A percentile compares a stretch with the other conserved stretches of the same genome.
phyloP scores from a whole-genome alignment of 2,329 filamentous ascomycete species.

The Fusarium caatingaense region DNA sequence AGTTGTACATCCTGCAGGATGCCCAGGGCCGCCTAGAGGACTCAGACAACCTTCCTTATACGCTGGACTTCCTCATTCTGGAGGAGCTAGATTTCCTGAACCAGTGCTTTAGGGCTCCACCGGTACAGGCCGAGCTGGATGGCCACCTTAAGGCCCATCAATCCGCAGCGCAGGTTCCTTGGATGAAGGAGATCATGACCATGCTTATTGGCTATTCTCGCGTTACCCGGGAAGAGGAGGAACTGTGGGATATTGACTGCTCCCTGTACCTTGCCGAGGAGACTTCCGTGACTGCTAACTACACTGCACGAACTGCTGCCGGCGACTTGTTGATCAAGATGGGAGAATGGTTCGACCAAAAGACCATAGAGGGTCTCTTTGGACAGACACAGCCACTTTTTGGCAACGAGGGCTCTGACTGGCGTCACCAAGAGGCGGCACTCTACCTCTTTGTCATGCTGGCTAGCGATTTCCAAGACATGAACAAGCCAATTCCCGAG shows the following conservation, averaged over 20 bases:
- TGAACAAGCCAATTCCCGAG: slow-evolving; percentile 75
- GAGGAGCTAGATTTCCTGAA: slow-evolving; percentile 97
- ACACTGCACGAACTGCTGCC: slow-evolving; percentile 91
- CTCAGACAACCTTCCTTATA: slow-evolving; percentile 91
- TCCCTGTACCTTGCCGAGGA: slow-evolving; percentile 96
- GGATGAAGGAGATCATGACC: slow-evolving; percentile 90
- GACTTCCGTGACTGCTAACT: slow-evolving; percentile 93
- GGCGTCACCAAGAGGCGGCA: slow-evolving; percentile 79
- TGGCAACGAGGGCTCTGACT: slow-evolving; percentile 60
- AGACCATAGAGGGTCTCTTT: slow-evolving; percentile 81
- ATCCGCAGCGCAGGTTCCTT: slow-evolving; percentile 73
- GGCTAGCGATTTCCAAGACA: slow-evolving; percentile 83
- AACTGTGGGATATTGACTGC: slow-evolving; percentile 95
- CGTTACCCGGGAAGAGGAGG: slow-evolving; percentile 92
- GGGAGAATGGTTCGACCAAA: slow-evolving; percentile 85
- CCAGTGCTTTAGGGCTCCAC: slow-evolving; percentile 86
- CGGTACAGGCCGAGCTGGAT: slow-evolving; percentile 90
- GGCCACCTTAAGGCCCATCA: slow-evolving; percentile 74
- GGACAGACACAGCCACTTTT: slow-evolving; percentile 82
- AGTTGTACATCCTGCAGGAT: slow-evolving; percentile 87
- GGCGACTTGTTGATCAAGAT: slow-evolving; percentile 93
- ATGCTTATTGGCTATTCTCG: slow-evolving; percentile 87
- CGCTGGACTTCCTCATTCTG: slow-evolving; percentile 89
- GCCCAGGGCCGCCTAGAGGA: slow-evolving; percentile 90
- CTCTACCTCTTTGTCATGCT: slow-evolving; percentile 89